Evolutionary conservation across 495 filamentous ascomycete species (phyloP).

Genomic region (Penicillium longicatenatum): DNA sequence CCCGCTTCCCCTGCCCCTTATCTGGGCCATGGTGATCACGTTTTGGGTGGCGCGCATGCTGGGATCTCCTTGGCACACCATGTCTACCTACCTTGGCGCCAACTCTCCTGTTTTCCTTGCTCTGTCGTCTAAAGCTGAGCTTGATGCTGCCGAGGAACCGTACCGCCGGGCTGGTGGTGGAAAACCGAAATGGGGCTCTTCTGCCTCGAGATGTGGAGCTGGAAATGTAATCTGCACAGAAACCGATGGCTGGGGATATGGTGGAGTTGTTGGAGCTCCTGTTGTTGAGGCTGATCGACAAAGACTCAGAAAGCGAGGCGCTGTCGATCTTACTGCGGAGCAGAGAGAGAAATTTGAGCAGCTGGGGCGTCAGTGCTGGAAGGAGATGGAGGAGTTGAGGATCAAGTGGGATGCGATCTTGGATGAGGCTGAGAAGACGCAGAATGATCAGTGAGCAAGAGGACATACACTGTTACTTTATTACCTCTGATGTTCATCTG

Average conservation of each 20-base stretch:
- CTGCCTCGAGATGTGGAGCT: constrained; percentile 56
- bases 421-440: constrained; percentile 37
- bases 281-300: constrained; percentile 47
- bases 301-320: constrained; percentile 57
- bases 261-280: constrained; percentile 61
- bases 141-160: constrained; percentile 62
- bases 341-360: constrained; percentile 71
- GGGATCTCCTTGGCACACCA: constrained; percentile 84
- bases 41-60: constrained; percentile 76
- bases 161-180: constrained; percentile 50
- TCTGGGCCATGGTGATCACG: constrained; percentile 60
- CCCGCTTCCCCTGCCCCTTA: constrained; percentile 64
- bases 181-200: constrained; percentile 82
- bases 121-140: constrained; percentile 61
- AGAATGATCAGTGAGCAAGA: constrained; percentile 4
- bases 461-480: background rate
- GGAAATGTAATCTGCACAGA: constrained; percentile 69
- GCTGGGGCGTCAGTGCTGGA: constrained; percentile 73
- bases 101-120: constrained; percentile 76
- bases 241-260: constrained; percentile 82
- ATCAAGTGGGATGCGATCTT: constrained; percentile 71
- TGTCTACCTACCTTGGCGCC: constrained; percentile 76
- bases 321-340: constrained; percentile 62
- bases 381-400: constrained; percentile 81
- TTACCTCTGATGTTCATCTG: background rate